Base-by-base conservation (phyloP, 2,329 filamentous ascomycete genomes). In the Epichloe elymi region DNA sequence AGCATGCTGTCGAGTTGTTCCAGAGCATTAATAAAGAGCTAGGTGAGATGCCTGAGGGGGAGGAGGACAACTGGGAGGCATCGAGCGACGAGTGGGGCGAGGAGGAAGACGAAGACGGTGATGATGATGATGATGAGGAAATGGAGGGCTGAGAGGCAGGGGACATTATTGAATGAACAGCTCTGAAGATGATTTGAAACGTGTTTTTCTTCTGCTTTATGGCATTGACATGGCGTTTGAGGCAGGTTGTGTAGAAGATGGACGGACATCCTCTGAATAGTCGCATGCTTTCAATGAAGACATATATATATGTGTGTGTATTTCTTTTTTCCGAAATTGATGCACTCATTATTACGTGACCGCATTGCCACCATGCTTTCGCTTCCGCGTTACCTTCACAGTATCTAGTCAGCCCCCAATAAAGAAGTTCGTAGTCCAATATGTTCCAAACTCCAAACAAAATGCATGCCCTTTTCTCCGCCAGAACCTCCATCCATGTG, bases 1-100 rank as follows among this genome's bases (percentile, higher is more conserved):
- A 86, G 53, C 88, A 94, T 63, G 83, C 86, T 0, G 71, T 76
- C 53, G 86, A 93, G 70, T 72, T 94, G 43, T 69, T 88, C 42
- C 70, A 72, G 40, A 73, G 71, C 50, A 78, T 89, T 53, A 79
- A 78, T 57, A 73, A 76, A 53, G 81, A 81, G 60, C 70, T 90
- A 3, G 83, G 83, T 3, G 78, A 79, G 57, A 73, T 75, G 12
- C 68, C 72, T 17, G 73, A 75, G 33, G 73, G 74, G 17, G 75
- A 78, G 19, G 75, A 78, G 19, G 76, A 73, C n/a, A 41, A 55
- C 33, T 58, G 55, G 37, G 77, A 80, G 33, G 77, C 73, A 19
- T 75, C 73, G 36, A 77, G 74, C 30, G 79, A 73, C 11, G 75
- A 73, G 8, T 75, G 71, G 37, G 61, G 57, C 66, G 65, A 49